Conservation (phyloP, 176 grass and related monocot genomes). For the Carex myosuroides region DNA sequence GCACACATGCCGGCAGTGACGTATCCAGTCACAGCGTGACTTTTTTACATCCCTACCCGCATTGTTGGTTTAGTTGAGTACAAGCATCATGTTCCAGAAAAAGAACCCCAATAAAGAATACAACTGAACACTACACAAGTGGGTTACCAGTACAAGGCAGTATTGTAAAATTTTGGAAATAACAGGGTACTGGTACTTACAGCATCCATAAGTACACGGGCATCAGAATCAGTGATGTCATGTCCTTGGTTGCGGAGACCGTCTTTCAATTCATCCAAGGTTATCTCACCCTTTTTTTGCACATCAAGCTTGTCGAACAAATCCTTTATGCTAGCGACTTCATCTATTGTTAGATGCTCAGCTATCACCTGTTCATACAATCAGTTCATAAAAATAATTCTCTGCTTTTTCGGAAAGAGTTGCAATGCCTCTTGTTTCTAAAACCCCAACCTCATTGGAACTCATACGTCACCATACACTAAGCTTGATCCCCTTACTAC, state of each 20-base stretch:
- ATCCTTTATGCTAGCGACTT: slow-evolving; percentile 82
- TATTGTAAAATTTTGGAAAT: neutral
- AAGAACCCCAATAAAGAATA: slow-evolving; percentile 8
- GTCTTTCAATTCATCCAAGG: slow-evolving; percentile 67
- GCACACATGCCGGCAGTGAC: too few species aligned
- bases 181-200: slow-evolving; percentile 37
- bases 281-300: slow-evolving; percentile 56
- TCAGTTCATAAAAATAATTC: neutral
- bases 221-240: slow-evolving; percentile 67
- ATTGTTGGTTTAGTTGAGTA: neutral
- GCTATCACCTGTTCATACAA: slow-evolving; percentile 57
- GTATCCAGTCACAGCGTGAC: too few species aligned
- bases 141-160: neutral
- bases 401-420: neutral
- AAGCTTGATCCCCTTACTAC: neutral
- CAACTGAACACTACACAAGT: neutral
- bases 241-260: slow-evolving; percentile 68
- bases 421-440: slow-evolving; percentile 6
- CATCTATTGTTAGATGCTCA: slow-evolving; percentile 74
- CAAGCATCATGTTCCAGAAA: neutral
- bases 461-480: neutral
- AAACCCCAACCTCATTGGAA: neutral
- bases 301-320: slow-evolving; percentile 71
- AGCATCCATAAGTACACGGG: slow-evolving; percentile 67
- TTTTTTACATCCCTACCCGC: neutral